phyloP scores from a whole-genome alignment of 1,284 basidiomycete genomes.

The Rhodotorula mucilaginosa region DNA sequence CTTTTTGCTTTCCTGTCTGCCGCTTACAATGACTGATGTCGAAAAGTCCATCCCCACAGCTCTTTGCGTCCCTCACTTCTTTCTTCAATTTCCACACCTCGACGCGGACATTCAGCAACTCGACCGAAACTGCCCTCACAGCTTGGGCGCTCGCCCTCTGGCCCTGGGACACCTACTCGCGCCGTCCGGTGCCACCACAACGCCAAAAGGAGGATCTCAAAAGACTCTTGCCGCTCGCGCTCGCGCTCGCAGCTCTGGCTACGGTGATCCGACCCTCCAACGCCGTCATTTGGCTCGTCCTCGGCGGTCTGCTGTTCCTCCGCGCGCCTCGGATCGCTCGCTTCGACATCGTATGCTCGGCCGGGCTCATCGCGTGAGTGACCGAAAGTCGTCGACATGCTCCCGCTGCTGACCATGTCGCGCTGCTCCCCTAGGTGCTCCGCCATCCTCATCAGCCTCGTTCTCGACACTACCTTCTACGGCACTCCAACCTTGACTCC shows the following conservation, averaged over 20 bases:
- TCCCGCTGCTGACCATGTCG: not conserved
- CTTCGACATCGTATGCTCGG: not conserved
- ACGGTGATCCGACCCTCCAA: conserved; percentile 84
- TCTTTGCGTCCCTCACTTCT: conserved; percentile 76
- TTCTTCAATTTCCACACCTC: conserved; percentile 83
- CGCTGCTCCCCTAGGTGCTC: conserved; percentile 2
- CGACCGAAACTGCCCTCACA: conserved; percentile 82
- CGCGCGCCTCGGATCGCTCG: not conserved
- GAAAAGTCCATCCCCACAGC: conserved; percentile 56
- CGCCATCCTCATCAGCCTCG: conserved; percentile 45
- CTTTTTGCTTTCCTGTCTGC: not conserved
- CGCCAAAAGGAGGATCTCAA: too few species aligned
- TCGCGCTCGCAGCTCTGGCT: conserved; percentile 66
- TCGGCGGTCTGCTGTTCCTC: conserved; percentile 51
- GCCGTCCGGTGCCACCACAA: not conserved
- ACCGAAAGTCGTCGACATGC: not conserved
- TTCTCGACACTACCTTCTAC: conserved; percentile 70
- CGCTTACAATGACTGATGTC: not conserved
- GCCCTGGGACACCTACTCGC: conserved; percentile 49
- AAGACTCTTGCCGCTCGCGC: conserved; percentile 48
- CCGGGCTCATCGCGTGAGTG: conserved; percentile 20
- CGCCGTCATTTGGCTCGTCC: conserved; percentile 75
- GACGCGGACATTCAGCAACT: conserved; percentile 88
- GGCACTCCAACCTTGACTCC: conserved; percentile 68
- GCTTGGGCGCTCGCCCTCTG: conserved; percentile 75